Evolutionary conservation across 768 basidiomycete species (phyloP).

Genomic region (Suillus subaureus): DNA sequence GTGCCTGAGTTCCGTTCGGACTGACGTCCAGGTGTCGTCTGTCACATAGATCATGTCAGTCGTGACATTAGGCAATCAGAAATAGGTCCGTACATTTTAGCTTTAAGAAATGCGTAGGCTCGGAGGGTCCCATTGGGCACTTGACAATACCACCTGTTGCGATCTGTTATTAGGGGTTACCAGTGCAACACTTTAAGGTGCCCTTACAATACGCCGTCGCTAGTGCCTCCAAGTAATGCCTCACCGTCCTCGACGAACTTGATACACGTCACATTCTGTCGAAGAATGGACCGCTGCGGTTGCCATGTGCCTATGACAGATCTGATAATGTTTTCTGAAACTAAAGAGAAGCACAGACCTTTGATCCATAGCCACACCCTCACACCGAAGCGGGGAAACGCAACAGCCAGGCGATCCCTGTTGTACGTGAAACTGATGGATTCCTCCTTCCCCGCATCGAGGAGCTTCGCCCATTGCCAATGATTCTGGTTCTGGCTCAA

Average conservation of each 20-base stretch:
- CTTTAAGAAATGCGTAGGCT: slow-evolving; percentile 59
- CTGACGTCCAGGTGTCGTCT: slow-evolving; percentile 60
- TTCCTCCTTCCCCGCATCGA: slow-evolving; percentile 51
- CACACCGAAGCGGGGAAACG: slow-evolving; percentile 59
- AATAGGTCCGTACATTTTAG: slow-evolving; percentile 51
- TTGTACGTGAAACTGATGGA: slow-evolving; percentile 55
- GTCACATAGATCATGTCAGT: slow-evolving; percentile 16
- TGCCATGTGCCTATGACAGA: slow-evolving; percentile 57
- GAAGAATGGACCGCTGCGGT: slow-evolving; percentile 60
- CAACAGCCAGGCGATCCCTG: slow-evolving; percentile 62
- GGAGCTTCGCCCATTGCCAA: slow-evolving; percentile 60
- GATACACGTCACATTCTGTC: slow-evolving; percentile 65
- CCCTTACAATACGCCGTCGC: slow-evolving; percentile 67
- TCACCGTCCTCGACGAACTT: slow-evolving; percentile 65
- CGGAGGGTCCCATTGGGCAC: slow-evolving; percentile 67
- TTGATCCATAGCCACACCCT: slow-evolving; percentile 66
- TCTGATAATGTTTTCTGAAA: slow-evolving; percentile 7
- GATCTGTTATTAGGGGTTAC: slow-evolving; percentile 15
- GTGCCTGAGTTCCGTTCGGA: slow-evolving; percentile 47
- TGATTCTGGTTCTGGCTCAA: slow-evolving; percentile 43
- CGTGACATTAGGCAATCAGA: neutral
- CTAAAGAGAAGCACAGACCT: slow-evolving; percentile 38
- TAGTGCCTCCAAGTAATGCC: slow-evolving; percentile 68
- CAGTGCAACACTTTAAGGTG: neutral
- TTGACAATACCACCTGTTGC: slow-evolving; percentile 64